These are phyloP conservation scores for Sclerotinia borealis DNA, from an alignment of 2,329 filamentous ascomycete genomes.

Conservation along the genomic window DNA sequence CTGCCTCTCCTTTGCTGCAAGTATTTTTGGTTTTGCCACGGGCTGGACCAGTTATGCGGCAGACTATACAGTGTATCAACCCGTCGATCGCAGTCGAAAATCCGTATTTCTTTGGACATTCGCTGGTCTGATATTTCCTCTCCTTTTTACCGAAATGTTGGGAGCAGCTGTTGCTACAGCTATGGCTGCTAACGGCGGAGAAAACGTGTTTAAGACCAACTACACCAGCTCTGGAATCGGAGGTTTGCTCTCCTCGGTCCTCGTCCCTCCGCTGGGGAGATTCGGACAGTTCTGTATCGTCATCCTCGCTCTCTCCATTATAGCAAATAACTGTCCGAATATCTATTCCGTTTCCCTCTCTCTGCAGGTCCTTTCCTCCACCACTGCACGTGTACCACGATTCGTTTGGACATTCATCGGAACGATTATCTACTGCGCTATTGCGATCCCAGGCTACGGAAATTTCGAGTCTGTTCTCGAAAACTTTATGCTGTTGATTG, in stretches of 20 bases:
- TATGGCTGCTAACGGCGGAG: conserved; percentile 45
- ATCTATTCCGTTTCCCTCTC: conserved; percentile 66
- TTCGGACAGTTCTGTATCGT: conserved; percentile 70
- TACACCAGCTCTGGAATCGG: conserved; percentile 55
- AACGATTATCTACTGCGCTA: conserved; percentile 58
- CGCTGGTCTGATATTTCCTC: conserved; percentile 60
- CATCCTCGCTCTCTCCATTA: conserved; percentile 58
- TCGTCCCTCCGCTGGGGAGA: conserved; percentile 55
- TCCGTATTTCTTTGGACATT: conserved; percentile 67
- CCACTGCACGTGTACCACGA: conserved; percentile 56
- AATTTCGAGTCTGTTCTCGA: conserved; percentile 59
- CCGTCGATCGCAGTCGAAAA: conserved; percentile 48
- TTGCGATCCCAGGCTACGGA: conserved; percentile 63
- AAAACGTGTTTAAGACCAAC: conserved; percentile 49
- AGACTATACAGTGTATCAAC: conserved; percentile 78
- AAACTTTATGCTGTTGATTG: conserved; percentile 64
- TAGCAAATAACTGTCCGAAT: conserved; percentile 67
- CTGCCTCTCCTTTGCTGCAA: conserved; percentile 59
- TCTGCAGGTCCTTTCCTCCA: conserved; percentile 56
- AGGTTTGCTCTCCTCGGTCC: conserved; percentile 55
- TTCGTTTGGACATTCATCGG: conserved; percentile 61
- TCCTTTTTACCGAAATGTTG: conserved; percentile 69
- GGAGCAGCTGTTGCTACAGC: conserved; percentile 66
- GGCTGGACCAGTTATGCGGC: conserved; percentile 71
- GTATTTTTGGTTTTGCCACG: conserved; percentile 62